Conservation (phyloP, 768 basidiomycete species). For the Suillus americanus region DNA sequence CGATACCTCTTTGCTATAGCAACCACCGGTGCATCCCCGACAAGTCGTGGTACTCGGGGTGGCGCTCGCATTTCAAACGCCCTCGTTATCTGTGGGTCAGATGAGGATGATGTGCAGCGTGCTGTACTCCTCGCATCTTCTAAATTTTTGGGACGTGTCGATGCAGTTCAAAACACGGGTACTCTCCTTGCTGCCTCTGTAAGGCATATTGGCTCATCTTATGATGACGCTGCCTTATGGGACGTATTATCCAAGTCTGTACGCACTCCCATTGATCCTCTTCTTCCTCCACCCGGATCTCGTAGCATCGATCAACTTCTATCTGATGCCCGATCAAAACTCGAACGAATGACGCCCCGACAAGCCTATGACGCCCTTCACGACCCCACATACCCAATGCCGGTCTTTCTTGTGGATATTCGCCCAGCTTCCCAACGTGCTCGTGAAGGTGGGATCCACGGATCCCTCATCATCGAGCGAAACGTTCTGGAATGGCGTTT, state of each 20-base stretch:
- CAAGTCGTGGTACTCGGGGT: conserved; percentile 12
- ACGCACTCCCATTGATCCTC: conserved; percentile 57
- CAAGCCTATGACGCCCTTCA: conserved; percentile 64
- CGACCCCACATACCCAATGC: conserved; percentile 50
- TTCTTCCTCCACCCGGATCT: conserved; percentile 64
- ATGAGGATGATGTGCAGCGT: conserved; percentile 57
- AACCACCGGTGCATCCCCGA: conserved; percentile 40
- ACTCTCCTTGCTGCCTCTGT: conserved; percentile 44
- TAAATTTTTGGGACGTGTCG: conserved; percentile 68
- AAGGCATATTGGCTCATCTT: conserved; percentile 53
- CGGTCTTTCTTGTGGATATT: conserved; percentile 77
- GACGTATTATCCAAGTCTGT: conserved; percentile 69
- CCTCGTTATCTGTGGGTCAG: conserved; percentile 60
- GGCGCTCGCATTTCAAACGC: conserved; percentile 33
- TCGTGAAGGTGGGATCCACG: conserved; percentile 57
- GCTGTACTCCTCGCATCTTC: conserved; percentile 63
- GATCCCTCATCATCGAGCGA: conserved; percentile 72
- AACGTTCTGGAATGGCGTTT: conserved; percentile 81
- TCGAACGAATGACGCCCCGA: conserved; percentile 60
- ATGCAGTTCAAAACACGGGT: conserved; percentile 35
- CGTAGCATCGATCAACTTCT: conserved; percentile 59
- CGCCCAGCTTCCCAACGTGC: conserved; percentile 63
- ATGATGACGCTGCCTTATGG: conserved; percentile 68
- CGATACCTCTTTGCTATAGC: conserved; percentile 57
- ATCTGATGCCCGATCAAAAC: conserved; percentile 53